These are phyloP conservation scores for Scenedesmus sp. DNA, from an alignment of 163 green algal genomes.

Conservation along the genomic window DNA sequence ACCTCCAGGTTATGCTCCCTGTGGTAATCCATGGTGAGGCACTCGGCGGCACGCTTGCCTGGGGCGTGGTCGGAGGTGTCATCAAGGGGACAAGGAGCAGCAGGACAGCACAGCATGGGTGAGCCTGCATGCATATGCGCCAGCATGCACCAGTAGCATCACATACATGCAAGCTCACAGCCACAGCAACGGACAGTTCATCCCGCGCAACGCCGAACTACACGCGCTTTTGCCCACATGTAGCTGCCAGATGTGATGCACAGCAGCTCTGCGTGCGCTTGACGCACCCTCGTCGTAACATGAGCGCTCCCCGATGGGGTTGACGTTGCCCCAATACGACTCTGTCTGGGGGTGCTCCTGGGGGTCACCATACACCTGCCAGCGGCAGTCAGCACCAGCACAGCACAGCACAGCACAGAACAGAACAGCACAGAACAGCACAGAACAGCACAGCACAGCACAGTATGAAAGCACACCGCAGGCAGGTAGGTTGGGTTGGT, in stretches of 20 bases:
- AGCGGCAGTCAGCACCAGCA: neutral
- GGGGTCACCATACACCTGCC: slow-evolving; percentile 98
- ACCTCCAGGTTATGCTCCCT: slow-evolving; percentile 92
- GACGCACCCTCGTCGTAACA: slow-evolving; percentile 98
- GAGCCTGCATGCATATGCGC: neutral
- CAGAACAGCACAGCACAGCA: neutral
- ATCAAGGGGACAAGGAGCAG: neutral
- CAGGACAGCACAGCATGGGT: neutral
- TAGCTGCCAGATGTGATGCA: neutral
- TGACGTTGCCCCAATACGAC: slow-evolving; percentile 99
- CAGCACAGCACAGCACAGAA: too few species aligned
- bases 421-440: neutral
- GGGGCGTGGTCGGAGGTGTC: neutral
- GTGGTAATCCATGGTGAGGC: slow-evolving; percentile 98
- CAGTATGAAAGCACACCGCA: neutral
- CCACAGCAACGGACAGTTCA: too few species aligned
- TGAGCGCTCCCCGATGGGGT: slow-evolving; percentile 96
- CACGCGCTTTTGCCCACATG: too few species aligned
- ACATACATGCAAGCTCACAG: too few species aligned
- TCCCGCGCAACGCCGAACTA: neutral
- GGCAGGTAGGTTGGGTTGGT: neutral
- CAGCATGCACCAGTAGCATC: neutral
- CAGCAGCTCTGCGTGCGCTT: too few species aligned
- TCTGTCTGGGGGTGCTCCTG: slow-evolving; percentile 98
- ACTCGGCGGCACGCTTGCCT: slow-evolving; percentile 98